Percentiles rank a stretch among this genome's conserved stretches.
These are phyloP conservation scores for Phytophthora europaea DNA, from an alignment of 352 stramenopile genomes.

Conservation along the genomic window DNA sequence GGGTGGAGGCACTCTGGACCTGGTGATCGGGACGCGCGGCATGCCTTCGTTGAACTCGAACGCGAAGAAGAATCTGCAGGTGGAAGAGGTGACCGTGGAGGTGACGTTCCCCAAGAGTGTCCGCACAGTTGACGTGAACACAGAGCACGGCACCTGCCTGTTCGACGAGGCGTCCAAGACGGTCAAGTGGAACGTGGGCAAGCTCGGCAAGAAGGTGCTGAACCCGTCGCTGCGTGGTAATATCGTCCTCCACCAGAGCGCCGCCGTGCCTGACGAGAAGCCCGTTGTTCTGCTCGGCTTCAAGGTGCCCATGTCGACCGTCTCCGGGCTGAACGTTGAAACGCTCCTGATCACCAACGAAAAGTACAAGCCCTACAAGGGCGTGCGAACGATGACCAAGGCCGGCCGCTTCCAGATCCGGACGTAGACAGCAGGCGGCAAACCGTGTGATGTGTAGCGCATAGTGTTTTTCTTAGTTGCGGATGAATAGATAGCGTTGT, in stretches of 20 bases:
- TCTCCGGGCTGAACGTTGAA: constrained; percentile 96
- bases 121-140: constrained; percentile 95
- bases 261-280: constrained; percentile 90
- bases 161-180: constrained; percentile 97
- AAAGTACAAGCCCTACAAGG: constrained; percentile 99
- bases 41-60: constrained; percentile 86
- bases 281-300: constrained; percentile 96
- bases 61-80: constrained; percentile 78
- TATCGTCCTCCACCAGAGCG: constrained; percentile 92
- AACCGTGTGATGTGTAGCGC: constrained; percentile 19
- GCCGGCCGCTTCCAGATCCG: constrained; percentile 96
- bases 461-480: constrained; percentile 29
- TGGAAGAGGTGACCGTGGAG: constrained; percentile 94
- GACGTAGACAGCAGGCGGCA: constrained; percentile 60
- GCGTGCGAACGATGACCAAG: constrained; percentile 97
- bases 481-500: constrained; percentile 38
- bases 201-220: constrained; percentile 92
- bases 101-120: constrained; percentile 98
- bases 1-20: constrained; percentile 70
- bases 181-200: constrained; percentile 96
- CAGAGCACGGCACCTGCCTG: constrained; percentile 92
- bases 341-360: constrained; percentile 97
- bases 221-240: constrained; percentile 91
- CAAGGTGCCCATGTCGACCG: constrained; percentile 97
- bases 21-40: constrained; percentile 77